Evolutionary conservation across 768 basidiomycete species (phyloP).

Genomic region (Favolaschia claudopus): DNA sequence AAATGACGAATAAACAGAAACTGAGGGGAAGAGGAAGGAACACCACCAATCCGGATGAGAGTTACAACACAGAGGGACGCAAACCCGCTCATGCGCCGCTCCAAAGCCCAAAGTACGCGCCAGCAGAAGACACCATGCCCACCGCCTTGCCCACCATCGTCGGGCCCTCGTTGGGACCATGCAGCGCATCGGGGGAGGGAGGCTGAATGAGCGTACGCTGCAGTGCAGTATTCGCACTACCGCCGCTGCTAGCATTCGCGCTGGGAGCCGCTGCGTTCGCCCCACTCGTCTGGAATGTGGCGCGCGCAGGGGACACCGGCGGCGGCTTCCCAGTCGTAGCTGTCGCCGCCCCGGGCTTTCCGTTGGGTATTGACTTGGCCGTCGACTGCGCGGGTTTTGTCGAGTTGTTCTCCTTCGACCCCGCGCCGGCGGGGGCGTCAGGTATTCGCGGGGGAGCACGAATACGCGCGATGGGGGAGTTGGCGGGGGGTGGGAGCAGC

Average conservation of each 20-base stretch:
- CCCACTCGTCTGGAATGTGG: slow-evolving; percentile 21
- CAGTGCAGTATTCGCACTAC: slow-evolving; percentile 12
- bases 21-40: not conserved
- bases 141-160: slow-evolving; percentile 64
- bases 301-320: slow-evolving; percentile 19
- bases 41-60: not conserved
- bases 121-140: slow-evolving; percentile 82
- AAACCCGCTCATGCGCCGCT: not conserved
- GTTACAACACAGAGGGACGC: too few species aligned
- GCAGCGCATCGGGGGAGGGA: not conserved
- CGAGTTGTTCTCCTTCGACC: not conserved
- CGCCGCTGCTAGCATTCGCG: not conserved
- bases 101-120: slow-evolving; percentile 75
- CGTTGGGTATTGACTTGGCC: slow-evolving; percentile 7
- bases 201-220: slow-evolving; percentile 16
- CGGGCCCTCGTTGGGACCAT: slow-evolving; percentile 27
- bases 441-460: slow-evolving; percentile 15
- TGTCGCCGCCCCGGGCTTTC: not conserved
- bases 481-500: slow-evolving; percentile 63
- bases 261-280: not conserved
- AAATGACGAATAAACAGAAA: not conserved
- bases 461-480: slow-evolving; percentile 58
- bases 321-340: too few species aligned
- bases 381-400: not conserved
- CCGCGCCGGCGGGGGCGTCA: not conserved